A percentile compares a stretch with the other conserved stretches of the same genome.
Conservation (phyloP, 2,329 filamentous ascomycete genomes). For the Cladophialophora psammophila region DNA sequence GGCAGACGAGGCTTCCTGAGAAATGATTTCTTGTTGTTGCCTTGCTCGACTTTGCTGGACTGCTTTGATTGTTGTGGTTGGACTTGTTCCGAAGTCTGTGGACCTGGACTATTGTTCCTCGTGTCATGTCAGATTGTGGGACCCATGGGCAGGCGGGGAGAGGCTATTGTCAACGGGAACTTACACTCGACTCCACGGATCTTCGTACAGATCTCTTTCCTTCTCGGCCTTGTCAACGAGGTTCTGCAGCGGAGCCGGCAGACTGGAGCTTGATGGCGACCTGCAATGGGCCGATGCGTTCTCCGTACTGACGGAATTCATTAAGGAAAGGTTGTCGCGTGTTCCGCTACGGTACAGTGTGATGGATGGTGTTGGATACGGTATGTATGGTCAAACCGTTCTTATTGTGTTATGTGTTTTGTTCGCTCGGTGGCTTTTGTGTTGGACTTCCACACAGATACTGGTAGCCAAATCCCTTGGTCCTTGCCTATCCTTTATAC, state of each 20-base stretch:
- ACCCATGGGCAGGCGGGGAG: neutral
- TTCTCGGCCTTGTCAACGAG: constrained; percentile 12
- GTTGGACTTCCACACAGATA: too few relatives aligned
- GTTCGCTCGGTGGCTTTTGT: neutral
- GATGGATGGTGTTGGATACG: neutral
- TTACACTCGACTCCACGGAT: constrained; percentile 1
- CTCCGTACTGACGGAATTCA: neutral
- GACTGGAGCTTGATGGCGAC: constrained; percentile 6
- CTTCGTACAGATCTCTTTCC: constrained; percentile 8
- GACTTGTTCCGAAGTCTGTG: neutral
- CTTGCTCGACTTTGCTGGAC: neutral
- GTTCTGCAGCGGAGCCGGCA: constrained; percentile 1
- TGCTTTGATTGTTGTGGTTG: neutral
- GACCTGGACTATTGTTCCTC: neutral
- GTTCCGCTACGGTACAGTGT: neutral
- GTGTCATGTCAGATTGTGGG: neutral
- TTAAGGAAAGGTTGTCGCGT: neutral
- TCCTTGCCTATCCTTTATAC: too few relatives aligned
- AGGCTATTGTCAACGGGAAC: neutral
- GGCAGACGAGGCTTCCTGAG: constrained; percentile 4
- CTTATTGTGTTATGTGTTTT: neutral
- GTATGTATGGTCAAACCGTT: neutral
- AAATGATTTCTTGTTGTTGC: neutral
- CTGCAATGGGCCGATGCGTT: neutral
- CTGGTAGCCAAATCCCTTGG: too few relatives aligned